Base-by-base conservation (phyloP, 164 flowering plant species). In the Annona cherimola region DNA sequence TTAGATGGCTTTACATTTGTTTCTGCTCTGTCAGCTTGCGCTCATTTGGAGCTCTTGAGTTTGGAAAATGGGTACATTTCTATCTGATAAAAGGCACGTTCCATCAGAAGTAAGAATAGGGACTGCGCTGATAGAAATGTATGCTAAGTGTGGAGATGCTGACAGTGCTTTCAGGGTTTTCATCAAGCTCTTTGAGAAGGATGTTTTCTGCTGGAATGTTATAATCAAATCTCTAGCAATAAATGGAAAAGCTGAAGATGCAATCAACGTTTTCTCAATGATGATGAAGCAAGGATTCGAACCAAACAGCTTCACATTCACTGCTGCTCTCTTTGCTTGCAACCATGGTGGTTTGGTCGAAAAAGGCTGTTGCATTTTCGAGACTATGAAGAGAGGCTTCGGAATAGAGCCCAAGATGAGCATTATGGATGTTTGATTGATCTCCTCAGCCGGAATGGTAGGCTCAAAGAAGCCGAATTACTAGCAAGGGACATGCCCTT, bases 71-170 rank as follows among this genome's bases (percentile, higher is more conserved):
- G 82, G 60, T 81, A 19, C 86, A 83, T 43, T 72, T 20, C 61
- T 19, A 45, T 61, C 61, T 77, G 41, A 79, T 83, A 46, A 62
- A 66, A 74, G 82, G 80, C 62, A 65, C 63, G 75, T 60, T 67
- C 62, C 71, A 76, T 18, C 68, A 44, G 81, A 74, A 74, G 80
- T 71, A 55, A 82, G 43, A 74, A 82, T 62, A 40, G 82, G 75
- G 20, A 71, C 78, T 45, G 73, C 79, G 3, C 69, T 73, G 19
- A 45, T 76, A 46, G 75, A 76, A 65, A 76, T 85, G 88, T 85
- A 85, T 74, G 84, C 88, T 14, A 80, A 80, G 55, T 85, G 88
- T 76, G 88, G 88, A 69, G 82, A 82, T 54, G 69, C 83, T n/a
- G 76, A 76, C 20, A 79, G 67, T 66, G 79, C 81, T 35, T 81